Conservation (phyloP, 768 basidiomycete species). For the Lyophyllum atratum region DNA sequence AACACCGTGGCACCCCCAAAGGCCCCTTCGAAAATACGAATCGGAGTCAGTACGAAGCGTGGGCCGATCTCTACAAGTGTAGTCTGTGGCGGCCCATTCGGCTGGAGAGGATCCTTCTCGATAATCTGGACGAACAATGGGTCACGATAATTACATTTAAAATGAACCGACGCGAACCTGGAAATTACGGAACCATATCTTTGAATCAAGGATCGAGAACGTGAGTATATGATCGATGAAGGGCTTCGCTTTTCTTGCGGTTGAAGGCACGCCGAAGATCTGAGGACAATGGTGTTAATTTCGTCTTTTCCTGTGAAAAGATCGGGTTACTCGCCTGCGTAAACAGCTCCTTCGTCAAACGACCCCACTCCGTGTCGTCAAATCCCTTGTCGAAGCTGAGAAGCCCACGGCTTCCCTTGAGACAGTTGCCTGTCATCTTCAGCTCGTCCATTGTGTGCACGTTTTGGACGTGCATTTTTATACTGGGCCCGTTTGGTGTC, state of each 20-base stretch:
- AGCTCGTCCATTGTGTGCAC: constrained; percentile 99
- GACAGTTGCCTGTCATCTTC: constrained; percentile 98
- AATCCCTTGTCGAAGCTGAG: constrained; percentile 91
- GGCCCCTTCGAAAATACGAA: constrained; percentile 97
- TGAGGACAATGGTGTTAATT: constrained; percentile 33
- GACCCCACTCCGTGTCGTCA: constrained; percentile 86
- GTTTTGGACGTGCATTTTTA: constrained; percentile 98
- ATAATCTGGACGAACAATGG: constrained; percentile 62
- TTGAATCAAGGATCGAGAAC: constrained; percentile 92
- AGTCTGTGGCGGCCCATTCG: constrained; percentile 81
- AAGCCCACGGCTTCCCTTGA: constrained; percentile 92
- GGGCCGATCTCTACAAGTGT: constrained; percentile 97
- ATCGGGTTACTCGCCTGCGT: constrained; percentile 68
- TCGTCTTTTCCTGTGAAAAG: neutral
- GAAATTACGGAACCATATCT: constrained; percentile 99
- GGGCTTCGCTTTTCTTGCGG: constrained; percentile 90
- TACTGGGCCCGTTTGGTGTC: constrained; percentile 95
- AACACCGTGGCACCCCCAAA: constrained; percentile 95
- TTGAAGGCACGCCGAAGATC: constrained; percentile 94
- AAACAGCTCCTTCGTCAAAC: constrained; percentile 89
- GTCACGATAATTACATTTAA: neutral
- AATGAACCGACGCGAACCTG: constrained; percentile 58
- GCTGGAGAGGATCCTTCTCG: constrained; percentile 90
- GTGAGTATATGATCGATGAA: constrained; percentile 98
- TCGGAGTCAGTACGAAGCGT: constrained; percentile 94